Base-by-base conservation (phyloP, 257 asterid species). In the Nicotiana attenuata region DNA sequence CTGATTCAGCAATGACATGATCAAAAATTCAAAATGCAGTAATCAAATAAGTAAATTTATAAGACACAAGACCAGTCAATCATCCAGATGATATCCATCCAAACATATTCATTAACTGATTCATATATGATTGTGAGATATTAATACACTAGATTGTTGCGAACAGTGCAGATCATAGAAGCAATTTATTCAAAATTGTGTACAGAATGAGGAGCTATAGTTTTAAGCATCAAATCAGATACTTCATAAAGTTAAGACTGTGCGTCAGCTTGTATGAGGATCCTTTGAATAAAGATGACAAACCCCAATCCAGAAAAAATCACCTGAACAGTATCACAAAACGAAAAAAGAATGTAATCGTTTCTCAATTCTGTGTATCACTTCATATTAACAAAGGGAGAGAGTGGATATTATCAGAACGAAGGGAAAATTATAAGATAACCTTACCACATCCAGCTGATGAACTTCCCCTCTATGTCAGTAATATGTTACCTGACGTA, bases 401-500 rank as follows among this genome's bases (percentile, higher is more conserved):
- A 41, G 47, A 8, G 47, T 8, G 47, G 47, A 41, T 41, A 41
- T 7, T 7, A 38, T 35, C 2, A 38, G 1, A 41, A 41, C 2
- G 8, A 41, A 41, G 3, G 47, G 11, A 38, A 38, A 38, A 38
- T 5, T 38, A 38, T 38, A 5, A 38, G 47, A 41, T 41, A 45
- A 0, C 7, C 38, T 75, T 47, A 75, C 24, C 24, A 26, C 45
- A 50, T 24, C 78, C 60, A 45, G 60, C 33, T 3, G 38, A 73
- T 14, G 38, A 73, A 47, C 79, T 73, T 73, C 41, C 63, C 61
- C 63, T 24, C 41, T 24, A 73, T 73, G 86, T 79, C 73, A 64
- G 73, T 83, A 61, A 61, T 71, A 31, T 41, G 75, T 65, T 77
- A 83, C 88, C 86, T 85, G 63, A 88, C 55, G 14, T 91, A 81